These are phyloP conservation scores for Bisporella sp. DNA, from an alignment of 2,329 filamentous ascomycete genomes.

Conservation along the genomic window DNA sequence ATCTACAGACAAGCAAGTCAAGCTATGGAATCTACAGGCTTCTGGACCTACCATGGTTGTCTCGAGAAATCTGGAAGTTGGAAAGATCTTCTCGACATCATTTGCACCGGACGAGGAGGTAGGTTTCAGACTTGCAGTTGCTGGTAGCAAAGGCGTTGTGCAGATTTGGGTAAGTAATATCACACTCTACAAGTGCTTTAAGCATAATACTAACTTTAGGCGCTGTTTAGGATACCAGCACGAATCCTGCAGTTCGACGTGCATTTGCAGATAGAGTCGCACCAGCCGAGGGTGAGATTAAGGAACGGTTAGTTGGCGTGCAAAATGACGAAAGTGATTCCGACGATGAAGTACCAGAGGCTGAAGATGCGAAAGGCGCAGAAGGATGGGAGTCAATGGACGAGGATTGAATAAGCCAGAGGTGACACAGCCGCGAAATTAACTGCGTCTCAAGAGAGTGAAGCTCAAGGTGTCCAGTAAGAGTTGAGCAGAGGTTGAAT, in stretches of 20 bases:
- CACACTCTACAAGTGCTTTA: neutral
- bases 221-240: constrained; percentile 43
- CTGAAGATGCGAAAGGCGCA: constrained; percentile 37
- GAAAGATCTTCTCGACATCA: constrained; percentile 84
- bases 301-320: constrained; percentile 73
- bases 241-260: constrained; percentile 78
- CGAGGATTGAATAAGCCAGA: constrained; percentile 36
- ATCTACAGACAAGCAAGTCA: constrained; percentile 89
- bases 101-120: constrained; percentile 91
- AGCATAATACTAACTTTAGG: constrained; percentile 6
- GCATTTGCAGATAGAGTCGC: constrained; percentile 72
- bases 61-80: constrained; percentile 84
- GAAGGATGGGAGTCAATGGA: constrained; percentile 46
- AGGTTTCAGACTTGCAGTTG: constrained; percentile 85
- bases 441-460: too few relatives aligned
- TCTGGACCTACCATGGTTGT: constrained; percentile 85
- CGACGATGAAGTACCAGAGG: constrained; percentile 50
- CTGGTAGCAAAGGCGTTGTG: constrained; percentile 86
- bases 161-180: constrained; percentile 74
- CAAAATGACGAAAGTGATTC: constrained; percentile 57
- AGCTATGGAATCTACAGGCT: constrained; percentile 87
- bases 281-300: constrained; percentile 51
- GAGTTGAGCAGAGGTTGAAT: too few relatives aligned
- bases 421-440: too few relatives aligned
- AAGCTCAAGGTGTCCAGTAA: too few relatives aligned